Evolutionary conservation across 1,139 yeast species (phyloP), one percentile per base, ranked within the genome.

Genomic region (Protomyces pachydermus): DNA sequence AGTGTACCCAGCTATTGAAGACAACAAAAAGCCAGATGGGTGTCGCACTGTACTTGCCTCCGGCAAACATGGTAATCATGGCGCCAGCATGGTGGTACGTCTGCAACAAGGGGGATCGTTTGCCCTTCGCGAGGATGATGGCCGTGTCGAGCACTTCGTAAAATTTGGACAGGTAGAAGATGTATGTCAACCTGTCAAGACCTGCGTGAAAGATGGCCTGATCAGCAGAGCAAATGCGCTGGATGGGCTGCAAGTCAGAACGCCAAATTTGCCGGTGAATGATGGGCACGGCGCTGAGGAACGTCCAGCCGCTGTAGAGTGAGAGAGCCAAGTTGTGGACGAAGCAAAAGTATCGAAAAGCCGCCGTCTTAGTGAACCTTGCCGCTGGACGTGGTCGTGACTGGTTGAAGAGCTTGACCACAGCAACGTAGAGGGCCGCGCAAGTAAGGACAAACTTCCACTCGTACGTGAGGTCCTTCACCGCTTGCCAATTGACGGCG

Each of bases 41-140:
- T 10, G 91, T 89, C 12, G 89, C 82, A 65, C 83, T 82, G 74
- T 77, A 87, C 65, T 91, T 77, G 65, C 85, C 82, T 2, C 91
- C 93, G 2, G 88, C 83, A 91, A 91, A 86, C 91, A 86, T 86
- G 69, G 89, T 85, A 77, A 86, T 78, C 86, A 86, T 86, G 58
- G 93, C 93, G 48, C 91, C 93, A 1, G 91, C 83, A 73, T 87
- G 93, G 73, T 86, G 91, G 74, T 86, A 86, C 67, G 88, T 84
- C 75, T 86, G 91, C 70, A 86, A 78, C 68, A 86, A 76, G 3
- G 87, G 82, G 14, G 88, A 82, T 50, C 86, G 87, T 72, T 82
- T 80, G 56, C 91, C 91, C 75, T 86, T 86, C 67, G 85, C 79
- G 65, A 86, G 78, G 68, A 86, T 86, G 69, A 86, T 83, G 54